Percentiles rank a stretch among this genome's conserved stretches.
Evolutionary conservation across 2,329 filamentous ascomycete species (phyloP).

Genomic region (Didymella sp.): DNA sequence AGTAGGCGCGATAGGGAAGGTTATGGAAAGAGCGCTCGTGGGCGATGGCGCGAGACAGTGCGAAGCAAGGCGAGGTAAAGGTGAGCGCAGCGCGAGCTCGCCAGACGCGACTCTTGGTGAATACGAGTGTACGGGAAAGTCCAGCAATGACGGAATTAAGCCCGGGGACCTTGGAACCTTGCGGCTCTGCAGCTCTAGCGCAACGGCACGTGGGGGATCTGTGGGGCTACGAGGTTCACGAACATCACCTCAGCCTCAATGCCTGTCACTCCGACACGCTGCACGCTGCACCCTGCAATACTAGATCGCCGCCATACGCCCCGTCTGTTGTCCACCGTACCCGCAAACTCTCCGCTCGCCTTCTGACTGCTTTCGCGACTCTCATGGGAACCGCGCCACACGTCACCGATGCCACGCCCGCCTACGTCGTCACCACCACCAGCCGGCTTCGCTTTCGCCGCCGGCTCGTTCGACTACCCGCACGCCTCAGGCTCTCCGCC

Average conservation of each 20-base stretch:
- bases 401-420: constrained; percentile 44
- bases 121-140: constrained; percentile 11
- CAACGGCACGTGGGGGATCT: constrained; percentile 12
- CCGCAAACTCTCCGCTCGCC: not conserved
- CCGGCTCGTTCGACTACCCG: constrained; percentile 55
- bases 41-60: not conserved
- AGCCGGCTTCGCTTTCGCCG: constrained; percentile 42
- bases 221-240: not conserved
- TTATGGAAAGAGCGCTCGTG: not conserved
- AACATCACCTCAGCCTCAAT: not conserved
- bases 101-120: constrained; percentile 3
- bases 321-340: not conserved
- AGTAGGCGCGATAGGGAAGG: not conserved
- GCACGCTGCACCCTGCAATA: not conserved
- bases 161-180: constrained; percentile 7
- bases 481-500: constrained; percentile 48
- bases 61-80: constrained; percentile 1
- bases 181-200: constrained; percentile 21
- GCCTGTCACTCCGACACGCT: constrained; percentile 1
- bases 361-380: not conserved
- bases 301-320: not conserved
- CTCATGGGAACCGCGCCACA: constrained; percentile 27
- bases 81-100: not conserved
- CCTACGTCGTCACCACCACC: constrained; percentile 39
- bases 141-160: constrained; percentile 13